Evolutionary conservation across 78 protist species (phyloP), one percentile per base, ranked within the genome.

Genomic region (Dictyostelium purpureum): DNA sequence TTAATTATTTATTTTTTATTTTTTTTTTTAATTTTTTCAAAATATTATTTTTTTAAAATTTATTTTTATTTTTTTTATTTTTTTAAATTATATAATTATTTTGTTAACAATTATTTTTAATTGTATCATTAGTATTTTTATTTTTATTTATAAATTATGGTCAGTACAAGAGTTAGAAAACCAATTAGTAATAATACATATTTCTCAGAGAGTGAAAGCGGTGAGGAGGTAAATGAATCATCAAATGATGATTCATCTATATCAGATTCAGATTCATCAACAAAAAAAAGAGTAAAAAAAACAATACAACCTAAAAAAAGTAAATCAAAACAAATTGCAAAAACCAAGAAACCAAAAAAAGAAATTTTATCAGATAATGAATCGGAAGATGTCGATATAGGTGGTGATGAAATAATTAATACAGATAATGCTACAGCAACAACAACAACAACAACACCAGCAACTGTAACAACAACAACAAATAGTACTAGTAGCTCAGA

Each of bases 371-470:
- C 65, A 31, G 69, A 59, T 59, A 42, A 63, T 33, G 71, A 63
- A 63, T 28, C 37, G 33, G 71, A 63, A 31, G 71, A 63, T 63
- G 71, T 63, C 3, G 71, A 63, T 63, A 63, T 63, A 16, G 71
- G 71, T 16, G 42, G 33, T 63, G 71, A 63, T 10, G 66, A n/a
- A n/a, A n/a, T n/a, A n/a, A n/a, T 26, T 57, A 57, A 57, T 57
- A 26, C 66, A 57, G 26, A 57, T 63, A 63, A 31, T 33, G 35
- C 45, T 31, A 63, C 26, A 0, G 71, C 45, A 33, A 0, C 24
- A 33, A 3, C 38, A 16, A 12, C 24, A 63, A 5, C 45, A 63
- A 14, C n/a, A 54, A 4, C 35, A n/a, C 6, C 35, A 54, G 21
- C 35, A 54, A 19, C 4, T n/a, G 6, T 4, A 33, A 16, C 45